Evolutionary conservation across 371 early-diverging fungal genomes (phyloP).

Genomic region (Rhizopus stolonifer): DNA sequence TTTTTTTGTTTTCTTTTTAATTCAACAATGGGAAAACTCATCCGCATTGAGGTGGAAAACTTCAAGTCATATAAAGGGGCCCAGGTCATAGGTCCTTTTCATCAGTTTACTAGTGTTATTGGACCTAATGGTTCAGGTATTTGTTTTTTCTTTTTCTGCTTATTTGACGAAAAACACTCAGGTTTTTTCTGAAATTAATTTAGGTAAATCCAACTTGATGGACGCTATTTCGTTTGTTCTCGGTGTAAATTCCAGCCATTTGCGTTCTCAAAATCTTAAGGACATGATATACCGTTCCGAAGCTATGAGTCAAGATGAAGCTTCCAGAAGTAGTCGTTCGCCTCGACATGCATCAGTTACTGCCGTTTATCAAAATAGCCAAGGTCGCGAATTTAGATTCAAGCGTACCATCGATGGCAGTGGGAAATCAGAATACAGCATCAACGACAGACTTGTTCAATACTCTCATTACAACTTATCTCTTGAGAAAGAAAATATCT

Average conservation of each 20-base stretch:
- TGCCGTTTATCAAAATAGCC: constrained; percentile 74
- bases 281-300: constrained; percentile 90
- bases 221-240: constrained; percentile 99
- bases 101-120: constrained; percentile 96
- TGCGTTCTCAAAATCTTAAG: constrained; percentile 85
- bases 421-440: constrained; percentile 87
- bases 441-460: constrained; percentile 73
- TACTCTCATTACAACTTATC: constrained; percentile 75
- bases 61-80: constrained; percentile 98
- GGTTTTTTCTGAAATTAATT: not conserved
- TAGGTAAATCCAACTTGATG: constrained; percentile 98
- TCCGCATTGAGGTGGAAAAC: constrained; percentile 94
- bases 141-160: not conserved
- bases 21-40: constrained; percentile 70
- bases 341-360: constrained; percentile 72
- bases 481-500: constrained; percentile 87
- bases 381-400: constrained; percentile 58
- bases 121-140: constrained; percentile 99
- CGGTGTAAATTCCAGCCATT: constrained; percentile 84
- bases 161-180: not conserved
- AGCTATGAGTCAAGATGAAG: constrained; percentile 31
- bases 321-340: constrained; percentile 25
- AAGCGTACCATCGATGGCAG: constrained; percentile 66
- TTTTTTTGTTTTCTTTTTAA: not conserved
- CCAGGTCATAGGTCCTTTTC: constrained; percentile 94